Percentiles rank a stretch among this genome's conserved stretches.
Evolutionary conservation across 1,139 yeast genomes (phyloP).

Genomic region (Yamadazyma jaroonii): DNA sequence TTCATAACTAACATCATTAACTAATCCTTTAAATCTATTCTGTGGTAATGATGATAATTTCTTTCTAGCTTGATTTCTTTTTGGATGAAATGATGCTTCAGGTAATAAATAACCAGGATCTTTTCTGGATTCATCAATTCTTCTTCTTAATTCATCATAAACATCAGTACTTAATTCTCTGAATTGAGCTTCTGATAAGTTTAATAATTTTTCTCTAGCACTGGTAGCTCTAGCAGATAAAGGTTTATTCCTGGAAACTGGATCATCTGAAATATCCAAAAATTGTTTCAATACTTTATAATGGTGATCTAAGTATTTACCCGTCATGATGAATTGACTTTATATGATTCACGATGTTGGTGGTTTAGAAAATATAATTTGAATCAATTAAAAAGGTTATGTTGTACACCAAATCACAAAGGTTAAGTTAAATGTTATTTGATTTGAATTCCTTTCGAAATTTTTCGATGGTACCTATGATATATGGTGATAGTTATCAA

Average conservation of each 20-base stretch:
- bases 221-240: slow-evolving; percentile 63
- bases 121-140: slow-evolving; percentile 54
- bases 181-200: slow-evolving; percentile 81
- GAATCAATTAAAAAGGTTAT: not conserved
- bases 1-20: slow-evolving; percentile 84
- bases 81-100: slow-evolving; percentile 78
- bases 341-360: not conserved
- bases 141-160: slow-evolving; percentile 80
- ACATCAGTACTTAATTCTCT: slow-evolving; percentile 90
- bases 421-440: no score
- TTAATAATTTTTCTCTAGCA: slow-evolving; percentile 81
- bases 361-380: not conserved
- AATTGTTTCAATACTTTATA: slow-evolving; percentile 52
- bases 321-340: slow-evolving; percentile 24
- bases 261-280: slow-evolving; percentile 51
- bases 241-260: slow-evolving; percentile 37
- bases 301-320: slow-evolving; percentile 41
- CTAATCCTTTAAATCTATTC: slow-evolving; percentile 82
- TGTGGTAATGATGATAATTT: slow-evolving; percentile 85
- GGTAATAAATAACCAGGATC: slow-evolving; percentile 69
- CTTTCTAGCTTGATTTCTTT: slow-evolving; percentile 93
- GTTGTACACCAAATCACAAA: not conserved
- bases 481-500: no score
- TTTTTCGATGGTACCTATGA: no score
- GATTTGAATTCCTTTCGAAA: no score